Conservation (phyloP, 2,329 filamentous ascomycete species). For the Bipolaris gigantea region DNA sequence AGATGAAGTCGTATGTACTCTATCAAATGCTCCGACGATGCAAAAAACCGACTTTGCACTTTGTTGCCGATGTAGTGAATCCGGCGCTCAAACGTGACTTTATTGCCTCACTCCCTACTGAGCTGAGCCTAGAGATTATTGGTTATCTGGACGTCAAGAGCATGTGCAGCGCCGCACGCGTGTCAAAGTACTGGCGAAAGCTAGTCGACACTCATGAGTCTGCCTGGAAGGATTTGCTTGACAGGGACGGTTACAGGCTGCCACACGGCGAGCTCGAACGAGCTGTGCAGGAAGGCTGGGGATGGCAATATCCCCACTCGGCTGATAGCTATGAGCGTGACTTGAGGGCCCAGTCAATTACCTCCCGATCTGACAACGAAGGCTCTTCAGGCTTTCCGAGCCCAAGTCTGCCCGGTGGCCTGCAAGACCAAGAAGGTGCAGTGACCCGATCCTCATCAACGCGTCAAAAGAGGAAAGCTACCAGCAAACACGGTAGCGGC, state of each 20-base stretch:
- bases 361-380: constrained; percentile 47
- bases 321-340: constrained; percentile 78
- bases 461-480: constrained; percentile 47
- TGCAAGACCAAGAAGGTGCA: constrained; percentile 33
- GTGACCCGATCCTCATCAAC: constrained; percentile 35
- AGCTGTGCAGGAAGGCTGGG: constrained; percentile 91
- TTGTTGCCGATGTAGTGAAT: constrained; percentile 88
- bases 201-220: constrained; percentile 92
- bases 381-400: constrained; percentile 27
- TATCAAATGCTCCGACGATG: constrained; percentile 91
- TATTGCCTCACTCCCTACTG: constrained; percentile 76
- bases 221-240: constrained; percentile 91
- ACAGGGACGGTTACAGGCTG: constrained; percentile 77
- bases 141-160: constrained; percentile 83
- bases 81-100: constrained; percentile 95
- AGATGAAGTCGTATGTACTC: constrained; percentile 95
- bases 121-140: constrained; percentile 84
- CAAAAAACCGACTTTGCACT: constrained; percentile 81
- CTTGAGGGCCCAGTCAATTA: constrained; percentile 61
- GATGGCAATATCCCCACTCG: constrained; percentile 87
- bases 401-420: constrained; percentile 15
- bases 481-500: constrained; percentile 42
- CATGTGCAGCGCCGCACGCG: constrained; percentile 86
- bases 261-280: constrained; percentile 80
- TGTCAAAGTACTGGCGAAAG: constrained; percentile 91